These are phyloP conservation scores for Westerdykella ornata DNA, from an alignment of 2,329 filamentous ascomycete genomes.

Conservation along the genomic window DNA sequence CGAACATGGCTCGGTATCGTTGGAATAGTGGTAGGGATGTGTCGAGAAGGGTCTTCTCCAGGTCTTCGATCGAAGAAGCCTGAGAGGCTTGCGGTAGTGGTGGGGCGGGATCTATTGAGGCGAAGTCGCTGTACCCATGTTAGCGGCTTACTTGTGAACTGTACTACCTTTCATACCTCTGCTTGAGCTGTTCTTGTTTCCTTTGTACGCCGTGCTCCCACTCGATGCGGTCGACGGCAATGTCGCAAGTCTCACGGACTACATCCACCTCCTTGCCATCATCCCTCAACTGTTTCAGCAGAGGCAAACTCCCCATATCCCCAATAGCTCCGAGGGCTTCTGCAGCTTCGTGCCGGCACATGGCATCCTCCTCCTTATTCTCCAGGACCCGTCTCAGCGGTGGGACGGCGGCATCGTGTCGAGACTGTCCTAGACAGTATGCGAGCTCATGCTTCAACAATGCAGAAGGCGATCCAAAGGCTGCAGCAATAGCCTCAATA, in stretches of 20 bases:
- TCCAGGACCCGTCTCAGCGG: conserved; percentile 68
- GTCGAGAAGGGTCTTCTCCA: conserved; percentile 74
- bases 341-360: conserved; percentile 94
- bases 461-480: conserved; percentile 75
- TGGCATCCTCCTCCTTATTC: conserved; percentile 76
- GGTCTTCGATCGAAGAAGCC: conserved; percentile 60
- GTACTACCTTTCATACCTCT: conserved; percentile 54
- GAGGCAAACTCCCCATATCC: conserved; percentile 62
- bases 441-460: conserved; percentile 94
- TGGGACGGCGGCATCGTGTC: conserved; percentile 65
- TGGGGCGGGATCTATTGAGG: conserved; percentile 90
- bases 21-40: conserved; percentile 74
- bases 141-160: conserved; percentile 3
- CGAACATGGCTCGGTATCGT: conserved; percentile 97
- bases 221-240: conserved; percentile 86
- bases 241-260: conserved; percentile 93
- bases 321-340: conserved; percentile 89
- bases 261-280: conserved; percentile 68
- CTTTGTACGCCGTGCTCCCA: conserved; percentile 68
- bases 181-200: conserved; percentile 63
- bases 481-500: conserved; percentile 78
- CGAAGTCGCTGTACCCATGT: conserved; percentile 65
- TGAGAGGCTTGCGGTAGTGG: conserved; percentile 65
- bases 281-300: conserved; percentile 69
- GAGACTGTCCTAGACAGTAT: conserved; percentile 91